Base-by-base conservation (phyloP, 73 alveolate genomes). In the Breviolum minutum region DNA sequence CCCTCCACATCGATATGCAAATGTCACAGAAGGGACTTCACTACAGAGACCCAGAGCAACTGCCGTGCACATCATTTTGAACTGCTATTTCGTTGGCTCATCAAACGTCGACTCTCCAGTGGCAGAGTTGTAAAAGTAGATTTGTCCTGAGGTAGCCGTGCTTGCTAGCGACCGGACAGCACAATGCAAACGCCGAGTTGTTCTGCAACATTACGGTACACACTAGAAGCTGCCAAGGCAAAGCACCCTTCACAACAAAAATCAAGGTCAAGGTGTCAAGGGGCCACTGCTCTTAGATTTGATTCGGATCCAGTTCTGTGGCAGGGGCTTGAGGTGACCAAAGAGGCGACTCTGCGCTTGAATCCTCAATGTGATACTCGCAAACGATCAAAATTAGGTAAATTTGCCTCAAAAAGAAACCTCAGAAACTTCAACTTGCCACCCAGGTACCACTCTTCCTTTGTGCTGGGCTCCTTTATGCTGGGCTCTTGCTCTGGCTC, bases 221-320 rank as follows among this genome's bases (percentile, higher is more conserved):
- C 26, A 9, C 85, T 10, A 76, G 10, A 7, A 61, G 62, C 85
- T 22, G 63, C 5, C 13, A 22, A 8, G 82, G 5, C 32, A 8
- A 8, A 11, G 30, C 40, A 29, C 63, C 85, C 85, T 8, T 7
- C 85, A 10, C 62, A 19, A 76, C 19, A 19, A 7, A n/a, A 76
- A 61, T 40, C 26, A 40, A 76, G 48, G 27, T 73, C 48, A 26
- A 76, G 98, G 27, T n/a, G n/a, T 32, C 89, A 48, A 76, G 98
- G 27, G 62, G 80, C 98, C 81, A 16, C 17, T 61, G 90, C 81
- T 92, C 74, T 92, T 92, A 60, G 98, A 73, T 19, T 32, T 64
- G 98, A 73, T 74, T 29, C 98, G 76, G 73, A 92, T 92, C 98
- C 98, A 92, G 98, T 92, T 68, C 19, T 48, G 54, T 24, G 98